A percentile compares a stretch with the other conserved stretches of the same genome.
Conservation (phyloP, 2,329 filamentous ascomycete genomes). For the Pseudogymnoascus sp. region DNA sequence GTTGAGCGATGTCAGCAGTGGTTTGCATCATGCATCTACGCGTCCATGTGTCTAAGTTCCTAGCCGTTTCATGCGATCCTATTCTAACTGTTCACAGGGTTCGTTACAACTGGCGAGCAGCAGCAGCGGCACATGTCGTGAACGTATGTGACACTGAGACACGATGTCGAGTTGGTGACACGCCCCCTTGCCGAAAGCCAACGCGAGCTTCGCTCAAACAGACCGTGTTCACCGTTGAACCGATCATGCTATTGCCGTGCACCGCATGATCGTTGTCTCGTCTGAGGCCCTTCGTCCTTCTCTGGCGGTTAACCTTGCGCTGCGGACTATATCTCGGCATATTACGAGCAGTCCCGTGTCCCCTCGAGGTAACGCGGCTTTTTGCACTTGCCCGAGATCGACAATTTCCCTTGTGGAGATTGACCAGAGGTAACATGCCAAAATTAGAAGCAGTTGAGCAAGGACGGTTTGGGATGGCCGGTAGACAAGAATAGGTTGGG, state of each 20-base stretch:
- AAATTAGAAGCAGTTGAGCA: not conserved
- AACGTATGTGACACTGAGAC: not conserved
- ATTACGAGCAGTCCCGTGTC: not conserved
- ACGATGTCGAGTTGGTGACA: not conserved
- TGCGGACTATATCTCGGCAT: not conserved
- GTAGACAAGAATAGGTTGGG: not conserved
- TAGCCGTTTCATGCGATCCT: not conserved
- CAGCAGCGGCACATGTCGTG: not conserved
- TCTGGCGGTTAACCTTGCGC: not conserved
- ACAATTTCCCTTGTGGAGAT: not conserved
- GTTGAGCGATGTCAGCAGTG: not conserved
- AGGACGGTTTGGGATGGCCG: not conserved
- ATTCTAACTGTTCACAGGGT: not conserved
- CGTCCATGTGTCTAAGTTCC: not conserved
- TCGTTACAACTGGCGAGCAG: not conserved
- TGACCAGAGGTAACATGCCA: not conserved
- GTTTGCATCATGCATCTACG: constrained; percentile 5
- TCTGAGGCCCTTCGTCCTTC: constrained; percentile 3
- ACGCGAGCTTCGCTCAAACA: not conserved
- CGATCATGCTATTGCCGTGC: not conserved
- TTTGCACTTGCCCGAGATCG: not conserved
- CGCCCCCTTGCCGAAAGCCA: not conserved
- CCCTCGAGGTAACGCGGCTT: not conserved
- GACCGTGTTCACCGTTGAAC: not conserved
- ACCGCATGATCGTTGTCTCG: not conserved